These are phyloP conservation scores for Astrephomene gubernaculifera DNA, from an alignment of 139 green algal genomes.

Conservation along the genomic window DNA sequence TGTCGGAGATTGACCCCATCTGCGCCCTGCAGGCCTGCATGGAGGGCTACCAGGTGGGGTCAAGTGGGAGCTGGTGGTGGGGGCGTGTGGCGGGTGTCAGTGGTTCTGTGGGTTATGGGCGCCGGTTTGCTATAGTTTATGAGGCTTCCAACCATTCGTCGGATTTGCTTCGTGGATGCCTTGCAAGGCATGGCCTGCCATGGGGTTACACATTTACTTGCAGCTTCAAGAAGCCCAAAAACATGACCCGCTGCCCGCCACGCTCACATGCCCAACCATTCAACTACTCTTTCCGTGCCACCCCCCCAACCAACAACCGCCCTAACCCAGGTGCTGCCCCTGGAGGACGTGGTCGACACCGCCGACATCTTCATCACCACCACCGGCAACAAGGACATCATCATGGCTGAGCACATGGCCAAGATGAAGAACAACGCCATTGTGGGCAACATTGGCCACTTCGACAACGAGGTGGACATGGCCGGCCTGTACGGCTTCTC, in stretches of 20 bases:
- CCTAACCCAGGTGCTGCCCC: conserved; percentile 74
- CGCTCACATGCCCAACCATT: no score
- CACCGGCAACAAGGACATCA: conserved; percentile 99
- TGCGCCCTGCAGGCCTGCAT: conserved; percentile 98
- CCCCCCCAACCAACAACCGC: no score
- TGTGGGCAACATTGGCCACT: conserved; percentile 99
- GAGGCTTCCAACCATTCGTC: no score
- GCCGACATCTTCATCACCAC: conserved; percentile 99
- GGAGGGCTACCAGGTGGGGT: conserved; percentile 89
- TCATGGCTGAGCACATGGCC: conserved; percentile 96
- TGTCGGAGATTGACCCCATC: conserved; percentile 99
- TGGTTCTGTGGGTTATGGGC: no score
- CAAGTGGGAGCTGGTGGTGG: no score
- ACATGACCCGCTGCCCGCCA: no score
- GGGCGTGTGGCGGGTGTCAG: no score
- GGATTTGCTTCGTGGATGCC: no score
- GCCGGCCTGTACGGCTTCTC: conserved; percentile 84
- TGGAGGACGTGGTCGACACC: conserved; percentile 90
- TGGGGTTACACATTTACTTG: no score
- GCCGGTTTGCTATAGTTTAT: no score
- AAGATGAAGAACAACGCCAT: conserved; percentile 99
- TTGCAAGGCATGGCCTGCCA: no score
- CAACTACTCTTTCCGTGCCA: not conserved
- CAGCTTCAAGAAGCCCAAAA: no score
- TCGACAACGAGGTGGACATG: conserved; percentile 99